Percentiles rank a stretch among this genome's conserved stretches.
These are phyloP conservation scores for Cladosporium phlei DNA, from an alignment of 2,329 filamentous ascomycete species.

Conservation along the genomic window DNA sequence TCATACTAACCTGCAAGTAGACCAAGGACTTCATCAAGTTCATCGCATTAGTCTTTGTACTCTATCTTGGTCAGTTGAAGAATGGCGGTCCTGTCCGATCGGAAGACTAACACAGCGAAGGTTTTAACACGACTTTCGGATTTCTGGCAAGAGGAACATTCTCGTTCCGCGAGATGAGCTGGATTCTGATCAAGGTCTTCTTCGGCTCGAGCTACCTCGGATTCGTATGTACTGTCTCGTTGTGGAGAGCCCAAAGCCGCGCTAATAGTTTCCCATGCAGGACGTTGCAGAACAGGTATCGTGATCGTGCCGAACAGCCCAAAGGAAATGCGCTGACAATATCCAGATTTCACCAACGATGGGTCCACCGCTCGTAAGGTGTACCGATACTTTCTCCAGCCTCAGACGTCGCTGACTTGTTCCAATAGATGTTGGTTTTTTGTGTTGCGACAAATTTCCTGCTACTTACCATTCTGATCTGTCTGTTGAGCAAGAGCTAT, in stretches of 20 bases:
- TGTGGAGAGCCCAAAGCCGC: not conserved
- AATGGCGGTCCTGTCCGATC: slow-evolving; percentile 9
- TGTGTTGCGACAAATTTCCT: slow-evolving; percentile 73
- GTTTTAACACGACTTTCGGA: slow-evolving; percentile 83
- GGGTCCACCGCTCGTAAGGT: slow-evolving; percentile 47
- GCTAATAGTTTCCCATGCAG: slow-evolving; percentile 23
- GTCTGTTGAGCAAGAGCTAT: slow-evolving; percentile 73
- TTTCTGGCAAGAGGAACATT: slow-evolving; percentile 69
- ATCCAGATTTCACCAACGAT: slow-evolving; percentile 44
- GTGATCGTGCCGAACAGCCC: slow-evolving; percentile 1
- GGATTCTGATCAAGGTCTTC: slow-evolving; percentile 74
- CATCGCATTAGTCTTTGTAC: slow-evolving; percentile 67
- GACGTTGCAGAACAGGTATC: slow-evolving; percentile 46
- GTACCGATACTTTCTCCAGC: too few species aligned
- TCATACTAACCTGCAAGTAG: too few species aligned
- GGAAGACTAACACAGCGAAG: slow-evolving; percentile 31
- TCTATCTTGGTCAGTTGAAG: slow-evolving; percentile 62
- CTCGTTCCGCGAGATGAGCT: slow-evolving; percentile 63
- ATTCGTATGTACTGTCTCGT: slow-evolving; percentile 51
- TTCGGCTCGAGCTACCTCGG: slow-evolving; percentile 72
- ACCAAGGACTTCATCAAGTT: slow-evolving; percentile 87
- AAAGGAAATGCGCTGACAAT: slow-evolving; percentile 16
- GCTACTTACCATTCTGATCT: slow-evolving; percentile 71
- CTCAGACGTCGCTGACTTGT: too few species aligned
- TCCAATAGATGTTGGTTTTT: slow-evolving; percentile 70